Evolutionary conservation across 768 basidiomycete species (phyloP), one percentile per base, ranked within the genome.

Genomic region (Exidia glandulosa): DNA sequence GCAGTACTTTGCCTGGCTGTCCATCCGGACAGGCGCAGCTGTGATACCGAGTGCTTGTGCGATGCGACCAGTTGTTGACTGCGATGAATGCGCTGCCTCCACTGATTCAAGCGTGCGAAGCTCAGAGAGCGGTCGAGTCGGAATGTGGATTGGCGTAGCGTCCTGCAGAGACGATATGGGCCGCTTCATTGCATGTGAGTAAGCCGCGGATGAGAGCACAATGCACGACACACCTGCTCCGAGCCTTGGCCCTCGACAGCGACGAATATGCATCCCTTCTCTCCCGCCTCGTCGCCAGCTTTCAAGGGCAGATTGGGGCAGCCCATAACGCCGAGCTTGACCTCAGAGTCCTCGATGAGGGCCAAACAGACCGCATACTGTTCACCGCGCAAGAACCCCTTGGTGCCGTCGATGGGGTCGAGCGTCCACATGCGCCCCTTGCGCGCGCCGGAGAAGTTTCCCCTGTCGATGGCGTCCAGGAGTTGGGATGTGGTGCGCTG

Each of bases 1-100:
- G 32, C 87, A 83, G 65, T 98, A 98, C 73, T 98, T 99, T 1
- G 94, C 93, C 71, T 97, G 94, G 69, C 88, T 90, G 70, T 98
- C 95, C 94, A 98, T 96, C 23, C 91, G 79, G 16, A 84, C 76
- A 9, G 89, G 85, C 0, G 79, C 69, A 2, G 80, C 74, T 19
- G 83, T 83, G 59, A 96, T 79, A 2, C 79, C 79, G 29, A 97
- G 75, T 3, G 85, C 65, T 32, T 79, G 67, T 0, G 88, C 84
- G 34, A 97, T 86, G 25, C 78, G 79, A 33, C 82, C 82, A 67
- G 88, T 93, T 71, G 92, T 87, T 2, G 84, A 82, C 62, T 94
- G 90, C n/a, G 92, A 88, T 1, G 90, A 87, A 69, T 99, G 96
- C 0, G 85, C 87, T 3, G 88, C 83, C 69, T 99, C 95, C 48